Conservation (phyloP, 1,139 yeast genomes). For the Blastobotrys buckinghamii region DNA sequence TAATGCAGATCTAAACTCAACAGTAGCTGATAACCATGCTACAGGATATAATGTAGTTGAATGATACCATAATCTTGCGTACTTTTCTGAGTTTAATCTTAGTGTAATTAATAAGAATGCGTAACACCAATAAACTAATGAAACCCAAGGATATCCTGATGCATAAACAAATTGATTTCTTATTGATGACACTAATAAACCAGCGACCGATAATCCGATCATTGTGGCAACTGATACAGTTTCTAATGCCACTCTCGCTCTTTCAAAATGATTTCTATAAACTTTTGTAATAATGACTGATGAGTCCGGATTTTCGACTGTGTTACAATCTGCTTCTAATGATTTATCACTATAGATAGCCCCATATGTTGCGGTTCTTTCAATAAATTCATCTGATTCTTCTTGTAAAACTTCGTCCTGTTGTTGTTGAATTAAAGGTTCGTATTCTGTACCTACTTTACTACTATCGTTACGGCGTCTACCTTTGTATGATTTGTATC, state of each 20-base stretch:
- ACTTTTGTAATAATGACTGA: constrained; percentile 13
- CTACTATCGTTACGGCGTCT: background rate
- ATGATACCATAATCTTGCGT: constrained; percentile 56
- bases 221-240: constrained; percentile 20
- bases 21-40: constrained; percentile 45
- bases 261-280: constrained; percentile 24
- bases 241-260: constrained; percentile 25
- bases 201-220: constrained; percentile 23
- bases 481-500: constrained; percentile 13
- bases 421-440: constrained; percentile 20
- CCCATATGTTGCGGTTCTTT: background rate
- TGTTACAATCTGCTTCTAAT: background rate
- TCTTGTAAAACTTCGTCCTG: constrained; percentile 12
- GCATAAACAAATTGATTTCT: constrained; percentile 37
- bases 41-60: constrained; percentile 55
- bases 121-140: constrained; percentile 52
- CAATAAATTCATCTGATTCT: constrained; percentile 16
- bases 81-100: constrained; percentile 38
- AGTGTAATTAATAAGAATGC: constrained; percentile 44
- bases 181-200: constrained; percentile 38
- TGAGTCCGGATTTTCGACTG: constrained; percentile 4
- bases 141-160: constrained; percentile 35
- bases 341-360: background rate
- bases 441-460: constrained; percentile 14
- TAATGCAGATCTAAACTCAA: constrained; percentile 61